Evolutionary conservation across 345 rosid species (phyloP).

Genomic region (Hirschfeldia incana): DNA sequence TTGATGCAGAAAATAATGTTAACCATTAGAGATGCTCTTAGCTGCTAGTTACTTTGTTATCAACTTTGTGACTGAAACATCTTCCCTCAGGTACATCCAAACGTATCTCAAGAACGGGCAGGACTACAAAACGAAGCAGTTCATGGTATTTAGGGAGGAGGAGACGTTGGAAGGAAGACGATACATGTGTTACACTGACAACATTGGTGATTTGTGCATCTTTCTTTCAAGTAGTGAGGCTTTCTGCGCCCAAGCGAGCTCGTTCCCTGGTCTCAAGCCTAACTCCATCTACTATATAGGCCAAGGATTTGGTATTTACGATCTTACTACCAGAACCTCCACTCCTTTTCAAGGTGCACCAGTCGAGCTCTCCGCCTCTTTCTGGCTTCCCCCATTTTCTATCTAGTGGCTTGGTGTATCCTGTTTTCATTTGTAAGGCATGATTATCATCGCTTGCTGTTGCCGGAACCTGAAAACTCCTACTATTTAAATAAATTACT

Average conservation of each 20-base stretch:
- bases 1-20: too few relatives aligned
- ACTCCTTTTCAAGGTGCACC: background rate
- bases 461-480: background rate
- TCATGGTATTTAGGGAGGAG: background rate
- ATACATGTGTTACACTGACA: background rate
- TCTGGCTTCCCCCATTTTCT: constrained; percentile 1
- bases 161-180: background rate
- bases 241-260: background rate
- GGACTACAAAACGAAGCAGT: background rate
- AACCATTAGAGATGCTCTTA: background rate
- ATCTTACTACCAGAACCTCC: background rate
- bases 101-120: background rate
- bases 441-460: background rate
- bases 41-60: background rate
- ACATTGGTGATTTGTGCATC: background rate
- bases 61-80: background rate
- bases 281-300: background rate
- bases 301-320: background rate
- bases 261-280: background rate
- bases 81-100: background rate
- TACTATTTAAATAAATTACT: background rate
- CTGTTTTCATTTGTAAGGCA: background rate
- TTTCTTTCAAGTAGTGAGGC: background rate
- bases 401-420: background rate
- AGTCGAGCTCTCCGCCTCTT: background rate